These are phyloP conservation scores for Lactifluus pinguis DNA, from an alignment of 768 basidiomycete species.

Conservation along the genomic window DNA sequence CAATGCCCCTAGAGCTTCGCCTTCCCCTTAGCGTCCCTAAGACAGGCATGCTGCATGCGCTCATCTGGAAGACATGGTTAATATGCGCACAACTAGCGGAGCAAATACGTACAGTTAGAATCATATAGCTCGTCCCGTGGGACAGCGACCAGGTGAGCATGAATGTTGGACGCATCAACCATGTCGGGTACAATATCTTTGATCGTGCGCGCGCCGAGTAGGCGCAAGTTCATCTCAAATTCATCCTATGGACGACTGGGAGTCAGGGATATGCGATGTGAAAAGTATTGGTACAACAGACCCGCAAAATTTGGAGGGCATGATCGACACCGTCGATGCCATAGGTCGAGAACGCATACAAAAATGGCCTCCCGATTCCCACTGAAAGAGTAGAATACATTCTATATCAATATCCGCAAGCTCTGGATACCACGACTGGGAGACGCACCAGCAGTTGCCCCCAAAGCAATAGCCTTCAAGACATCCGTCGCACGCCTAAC, in stretches of 20 bases:
- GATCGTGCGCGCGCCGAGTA: constrained; percentile 77
- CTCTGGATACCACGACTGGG: background rate
- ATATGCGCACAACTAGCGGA: background rate
- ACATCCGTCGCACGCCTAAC: constrained; percentile 87
- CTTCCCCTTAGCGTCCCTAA: constrained; percentile 24
- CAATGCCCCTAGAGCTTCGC: constrained; percentile 2
- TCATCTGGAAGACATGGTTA: constrained; percentile 28
- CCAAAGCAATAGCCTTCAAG: constrained; percentile 79
- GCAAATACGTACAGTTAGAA: constrained; percentile 60
- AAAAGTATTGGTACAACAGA: constrained; percentile 25
- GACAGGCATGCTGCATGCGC: constrained; percentile 34
- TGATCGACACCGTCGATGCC: constrained; percentile 81
- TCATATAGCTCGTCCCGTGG: constrained; percentile 72
- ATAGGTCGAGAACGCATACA: constrained; percentile 85
- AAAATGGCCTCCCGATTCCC: constrained; percentile 77
- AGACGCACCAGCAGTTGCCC: constrained; percentile 69
- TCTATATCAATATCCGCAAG: background rate
- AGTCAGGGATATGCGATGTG: background rate
- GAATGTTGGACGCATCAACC: constrained; percentile 76
- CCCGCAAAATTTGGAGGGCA: constrained; percentile 70
- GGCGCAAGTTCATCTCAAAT: constrained; percentile 95
- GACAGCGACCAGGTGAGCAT: constrained; percentile 53
- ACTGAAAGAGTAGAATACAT: constrained; percentile 31
- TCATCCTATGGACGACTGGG: constrained; percentile 55
- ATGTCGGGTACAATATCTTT: constrained; percentile 77